These are phyloP conservation scores for Ceratobasidium sp. DNA, from an alignment of 1,284 basidiomycete species.

Conservation along the genomic window DNA sequence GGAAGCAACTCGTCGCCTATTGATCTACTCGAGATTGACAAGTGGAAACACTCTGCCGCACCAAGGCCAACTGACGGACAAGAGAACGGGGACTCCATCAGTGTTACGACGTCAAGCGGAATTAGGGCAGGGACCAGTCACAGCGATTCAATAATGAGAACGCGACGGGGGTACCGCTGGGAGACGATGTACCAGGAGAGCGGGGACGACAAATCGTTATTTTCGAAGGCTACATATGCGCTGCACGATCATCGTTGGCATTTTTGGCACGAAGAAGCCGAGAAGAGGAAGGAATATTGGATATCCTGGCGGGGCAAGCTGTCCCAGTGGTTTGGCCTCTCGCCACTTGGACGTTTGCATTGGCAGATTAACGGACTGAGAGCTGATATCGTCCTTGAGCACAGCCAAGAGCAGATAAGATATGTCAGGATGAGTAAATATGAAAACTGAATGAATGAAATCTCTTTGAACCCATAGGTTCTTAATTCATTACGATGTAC, in stretches of 20 bases:
- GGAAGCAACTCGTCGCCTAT: conserved; percentile 67
- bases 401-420: neutral
- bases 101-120: conserved; percentile 55
- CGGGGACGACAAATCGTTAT: neutral
- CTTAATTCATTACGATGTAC: too few species aligned
- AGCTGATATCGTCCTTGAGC: conserved; percentile 63
- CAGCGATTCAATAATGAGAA: conserved; percentile 70
- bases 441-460: conserved; percentile 77
- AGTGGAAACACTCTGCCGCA: conserved; percentile 65
- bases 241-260: conserved; percentile 54
- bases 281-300: conserved; percentile 56
- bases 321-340: conserved; percentile 75
- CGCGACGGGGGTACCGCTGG: conserved; percentile 69
- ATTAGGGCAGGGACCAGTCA: conserved; percentile 81
- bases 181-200: conserved; percentile 11
- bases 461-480: too few species aligned
- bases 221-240: conserved; percentile 73
- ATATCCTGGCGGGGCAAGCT: conserved; percentile 66
- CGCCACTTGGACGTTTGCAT: conserved; percentile 70
- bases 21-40: conserved; percentile 72
- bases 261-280: conserved; percentile 46
- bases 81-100: neutral
- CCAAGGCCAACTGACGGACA: conserved; percentile 57
- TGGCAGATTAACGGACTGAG: conserved; percentile 67
- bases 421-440: neutral